A percentile compares a stretch with the other conserved stretches of the same genome.
phyloP scores from a whole-genome alignment of 2,329 filamentous ascomycete genomes.

The Didymella segeticola region DNA sequence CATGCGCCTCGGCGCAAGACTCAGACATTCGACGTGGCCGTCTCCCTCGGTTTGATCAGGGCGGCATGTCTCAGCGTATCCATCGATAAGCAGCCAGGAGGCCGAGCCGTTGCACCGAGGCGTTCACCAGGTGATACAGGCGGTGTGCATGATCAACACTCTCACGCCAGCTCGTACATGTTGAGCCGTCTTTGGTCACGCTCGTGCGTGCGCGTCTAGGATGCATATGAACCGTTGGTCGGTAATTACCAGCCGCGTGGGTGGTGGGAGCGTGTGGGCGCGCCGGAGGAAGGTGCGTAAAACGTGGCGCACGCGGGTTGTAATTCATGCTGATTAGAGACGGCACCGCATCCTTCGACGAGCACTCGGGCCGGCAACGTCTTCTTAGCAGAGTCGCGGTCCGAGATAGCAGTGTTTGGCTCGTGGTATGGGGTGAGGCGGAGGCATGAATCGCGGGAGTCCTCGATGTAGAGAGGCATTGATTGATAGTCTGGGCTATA shows the following conservation, averaged over 20 bases:
- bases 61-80: neutral
- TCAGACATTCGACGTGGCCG: conserved; percentile 1
- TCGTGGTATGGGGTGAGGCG: neutral
- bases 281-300: neutral
- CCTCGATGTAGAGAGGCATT: neutral
- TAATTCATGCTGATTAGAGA: neutral
- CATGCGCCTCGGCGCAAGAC: neutral
- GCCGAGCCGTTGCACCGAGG: conserved; percentile 5
- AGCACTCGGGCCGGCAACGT: conserved; percentile 12
- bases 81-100: neutral
- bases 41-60: neutral
- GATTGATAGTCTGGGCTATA: neutral
- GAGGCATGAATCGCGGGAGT: neutral
- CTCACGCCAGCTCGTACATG: neutral
- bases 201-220: neutral
- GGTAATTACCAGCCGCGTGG: conserved; percentile 17
- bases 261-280: conserved; percentile 4
- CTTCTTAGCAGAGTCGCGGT: neutral
- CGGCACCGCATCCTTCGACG: neutral
- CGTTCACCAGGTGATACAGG: conserved; percentile 10
- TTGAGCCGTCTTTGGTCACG: conserved; percentile 1
- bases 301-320: conserved; percentile 7
- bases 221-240: neutral
- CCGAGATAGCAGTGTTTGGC: conserved; percentile 4
- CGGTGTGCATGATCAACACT: conserved; percentile 11